These are phyloP conservation scores for Chaetomium tenue DNA, from an alignment of 495 filamentous ascomycete genomes.

Conservation along the genomic window DNA sequence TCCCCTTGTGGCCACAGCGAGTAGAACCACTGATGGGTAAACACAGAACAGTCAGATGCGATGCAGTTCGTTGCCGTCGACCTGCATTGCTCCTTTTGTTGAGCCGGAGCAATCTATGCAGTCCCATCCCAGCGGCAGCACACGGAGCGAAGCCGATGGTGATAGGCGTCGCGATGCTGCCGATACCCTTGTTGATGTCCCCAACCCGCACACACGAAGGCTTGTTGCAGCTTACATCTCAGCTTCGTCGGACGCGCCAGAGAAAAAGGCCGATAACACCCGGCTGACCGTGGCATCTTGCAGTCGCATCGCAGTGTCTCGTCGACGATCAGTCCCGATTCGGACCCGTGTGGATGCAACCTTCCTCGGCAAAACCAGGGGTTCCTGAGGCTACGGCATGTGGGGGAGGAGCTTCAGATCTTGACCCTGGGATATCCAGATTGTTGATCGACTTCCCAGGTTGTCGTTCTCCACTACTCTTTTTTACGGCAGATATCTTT, in stretches of 20 bases:
- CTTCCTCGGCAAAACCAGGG: conserved; percentile 12
- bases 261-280: neutral
- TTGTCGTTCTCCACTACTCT: neutral
- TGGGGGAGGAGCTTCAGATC: conserved; percentile 4
- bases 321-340: conserved; percentile 14
- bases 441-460: neutral
- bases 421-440: neutral
- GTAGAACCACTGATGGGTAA: neutral
- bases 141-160: neutral
- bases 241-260: too few species aligned
- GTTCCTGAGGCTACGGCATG: neutral
- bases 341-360: conserved; percentile 8
- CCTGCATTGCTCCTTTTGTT: conserved; percentile 1
- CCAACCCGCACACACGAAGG: neutral
- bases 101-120: conserved; percentile 13
- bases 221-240: neutral
- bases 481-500: neutral
- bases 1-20: neutral
- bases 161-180: conserved; percentile 19
- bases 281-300: conserved; percentile 4
- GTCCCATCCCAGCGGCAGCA: conserved; percentile 6
- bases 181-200: neutral
- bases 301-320: conserved; percentile 9
- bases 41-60: neutral
- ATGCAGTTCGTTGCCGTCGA: conserved; percentile 8